Evolutionary conservation across 306 rosid genomes (phyloP).

Genomic region (Senna tora): DNA sequence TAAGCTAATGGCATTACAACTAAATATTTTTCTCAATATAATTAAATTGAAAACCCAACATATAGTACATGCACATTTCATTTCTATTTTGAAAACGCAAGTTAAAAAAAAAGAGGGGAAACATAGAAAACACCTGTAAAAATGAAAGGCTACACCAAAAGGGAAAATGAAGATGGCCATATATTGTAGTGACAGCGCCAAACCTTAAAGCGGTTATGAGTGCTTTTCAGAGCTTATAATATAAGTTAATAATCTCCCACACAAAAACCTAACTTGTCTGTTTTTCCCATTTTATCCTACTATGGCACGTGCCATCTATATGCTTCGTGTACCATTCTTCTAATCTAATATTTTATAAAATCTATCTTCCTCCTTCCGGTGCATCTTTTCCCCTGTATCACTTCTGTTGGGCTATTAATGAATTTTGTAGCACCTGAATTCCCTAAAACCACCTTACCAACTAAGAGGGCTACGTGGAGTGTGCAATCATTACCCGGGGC

Average conservation of each 20-base stretch:
- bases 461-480: background rate
- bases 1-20: slow-evolving; percentile 5
- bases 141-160: slow-evolving; percentile 49
- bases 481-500: slow-evolving; percentile 51
- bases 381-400: slow-evolving; percentile 36
- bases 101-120: slow-evolving; percentile 39
- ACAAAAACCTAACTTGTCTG: slow-evolving; percentile 58
- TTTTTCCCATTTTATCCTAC: slow-evolving; percentile 50
- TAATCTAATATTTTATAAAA: slow-evolving; percentile 16
- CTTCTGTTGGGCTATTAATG: slow-evolving; percentile 49
- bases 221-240: slow-evolving; percentile 56
- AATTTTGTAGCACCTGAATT: slow-evolving; percentile 12
- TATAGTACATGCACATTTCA: too few species aligned
- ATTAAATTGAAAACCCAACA: background rate
- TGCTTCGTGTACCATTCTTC: slow-evolving; percentile 36
- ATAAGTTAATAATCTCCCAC: slow-evolving; percentile 41
- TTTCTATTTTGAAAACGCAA: background rate
- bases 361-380: background rate
- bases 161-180: slow-evolving; percentile 55
- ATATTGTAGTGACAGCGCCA: slow-evolving; percentile 57
- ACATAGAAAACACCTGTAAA: slow-evolving; percentile 55
- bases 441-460: slow-evolving; percentile 39
- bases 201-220: slow-evolving; percentile 67
- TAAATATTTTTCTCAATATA: background rate
- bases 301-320: slow-evolving; percentile 61